Conservation (phyloP, 83 land plant species). For the Thuja plicata region DNA sequence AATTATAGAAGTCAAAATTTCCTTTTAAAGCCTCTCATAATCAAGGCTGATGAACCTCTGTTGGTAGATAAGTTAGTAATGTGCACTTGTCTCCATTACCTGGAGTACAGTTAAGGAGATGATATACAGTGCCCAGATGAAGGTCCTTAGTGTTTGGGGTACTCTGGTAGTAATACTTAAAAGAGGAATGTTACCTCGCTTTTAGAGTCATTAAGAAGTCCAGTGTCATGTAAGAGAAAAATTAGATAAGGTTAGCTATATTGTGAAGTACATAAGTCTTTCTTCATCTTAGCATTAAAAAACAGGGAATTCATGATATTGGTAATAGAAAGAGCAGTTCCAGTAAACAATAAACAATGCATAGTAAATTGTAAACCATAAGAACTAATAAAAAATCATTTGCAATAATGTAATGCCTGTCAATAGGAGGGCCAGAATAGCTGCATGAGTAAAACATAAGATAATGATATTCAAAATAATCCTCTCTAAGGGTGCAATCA, state of each 20-base stretch:
- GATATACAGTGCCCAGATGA: neutral
- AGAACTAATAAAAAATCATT: neutral
- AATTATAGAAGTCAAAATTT: neutral
- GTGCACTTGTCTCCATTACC: neutral
- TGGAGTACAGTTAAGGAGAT: neutral
- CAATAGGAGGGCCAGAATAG: neutral
- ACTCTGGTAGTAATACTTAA: neutral
- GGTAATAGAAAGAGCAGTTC: neutral
- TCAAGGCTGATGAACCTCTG: neutral
- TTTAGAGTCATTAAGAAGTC: neutral
- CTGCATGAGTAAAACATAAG: neutral
- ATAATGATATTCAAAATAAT: neutral
- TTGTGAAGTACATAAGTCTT: neutral
- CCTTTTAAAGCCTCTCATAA: neutral
- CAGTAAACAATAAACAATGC: neutral
- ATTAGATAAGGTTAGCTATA: neutral
- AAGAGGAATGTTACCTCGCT: neutral
- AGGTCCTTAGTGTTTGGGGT: neutral
- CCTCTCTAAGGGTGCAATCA: neutral
- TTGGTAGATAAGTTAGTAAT: neutral
- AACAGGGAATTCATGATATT: neutral
- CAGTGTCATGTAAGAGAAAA: neutral
- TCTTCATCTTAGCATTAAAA: neutral
- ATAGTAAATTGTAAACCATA: neutral
- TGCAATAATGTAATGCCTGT: neutral